A percentile compares a stretch with the other conserved stretches of the same genome.
Conservation (phyloP, 2,329 filamentous ascomycete species). For the Nannizziopsis barbatae region DNA sequence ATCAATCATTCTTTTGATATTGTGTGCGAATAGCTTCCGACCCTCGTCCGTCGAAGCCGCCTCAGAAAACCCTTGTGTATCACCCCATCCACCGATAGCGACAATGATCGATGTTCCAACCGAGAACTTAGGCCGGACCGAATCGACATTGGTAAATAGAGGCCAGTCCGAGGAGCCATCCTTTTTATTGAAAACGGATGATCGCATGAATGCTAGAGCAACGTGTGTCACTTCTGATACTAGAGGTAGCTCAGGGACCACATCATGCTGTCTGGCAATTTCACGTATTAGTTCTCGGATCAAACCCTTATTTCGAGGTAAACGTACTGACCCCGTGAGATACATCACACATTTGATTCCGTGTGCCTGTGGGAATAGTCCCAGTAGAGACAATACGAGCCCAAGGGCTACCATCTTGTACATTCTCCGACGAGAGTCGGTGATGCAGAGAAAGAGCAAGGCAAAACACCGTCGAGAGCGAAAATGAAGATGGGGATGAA, state of each 20-base stretch:
- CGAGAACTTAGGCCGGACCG: slow-evolving; percentile 41
- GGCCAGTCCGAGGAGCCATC: slow-evolving; percentile 32
- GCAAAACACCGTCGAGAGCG: no score
- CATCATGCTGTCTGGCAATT: slow-evolving; percentile 1
- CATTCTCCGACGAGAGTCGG: no score
- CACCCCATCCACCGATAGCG: slow-evolving; percentile 61
- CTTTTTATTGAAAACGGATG: slow-evolving; percentile 42
- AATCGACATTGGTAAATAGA: slow-evolving; percentile 43
- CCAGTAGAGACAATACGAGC: no score
- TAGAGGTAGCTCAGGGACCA: slow-evolving; percentile 24
- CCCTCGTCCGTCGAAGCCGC: slow-evolving; percentile 41
- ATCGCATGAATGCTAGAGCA: slow-evolving; percentile 48
- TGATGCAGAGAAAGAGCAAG: no score
- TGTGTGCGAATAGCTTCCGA: slow-evolving; percentile 48
- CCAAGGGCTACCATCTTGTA: no score
- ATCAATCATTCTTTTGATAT: slow-evolving; percentile 49
- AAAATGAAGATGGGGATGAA: no score
- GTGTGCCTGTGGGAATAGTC: no score
- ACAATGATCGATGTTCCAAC: slow-evolving; percentile 48
- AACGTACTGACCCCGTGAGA: no score
- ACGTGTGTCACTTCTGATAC: slow-evolving; percentile 45
- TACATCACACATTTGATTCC: no score
- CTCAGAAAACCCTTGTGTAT: slow-evolving; percentile 48
- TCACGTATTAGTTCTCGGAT: no score
- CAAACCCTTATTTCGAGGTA: no score